Percentiles rank a stretch among this genome's conserved stretches.
These are phyloP conservation scores for Phytophthora cryptogea DNA, from an alignment of 352 stramenopile species.

Conservation along the genomic window DNA sequence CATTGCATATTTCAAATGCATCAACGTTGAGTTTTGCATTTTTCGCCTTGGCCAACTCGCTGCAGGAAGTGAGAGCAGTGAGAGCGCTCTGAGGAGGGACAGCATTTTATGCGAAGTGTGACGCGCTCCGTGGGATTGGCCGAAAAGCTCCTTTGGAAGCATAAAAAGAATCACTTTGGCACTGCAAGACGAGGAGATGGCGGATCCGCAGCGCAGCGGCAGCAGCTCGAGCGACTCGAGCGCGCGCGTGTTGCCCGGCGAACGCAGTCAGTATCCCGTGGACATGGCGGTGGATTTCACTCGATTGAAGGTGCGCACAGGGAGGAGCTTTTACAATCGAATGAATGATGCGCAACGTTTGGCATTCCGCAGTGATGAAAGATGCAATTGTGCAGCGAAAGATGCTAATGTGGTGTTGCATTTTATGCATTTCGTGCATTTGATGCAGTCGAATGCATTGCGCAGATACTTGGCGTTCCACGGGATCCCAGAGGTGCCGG, in stretches of 20 bases:
- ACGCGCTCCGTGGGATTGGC: constrained; percentile 15
- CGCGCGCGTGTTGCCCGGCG: constrained; percentile 25
- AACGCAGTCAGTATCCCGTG: constrained; percentile 58
- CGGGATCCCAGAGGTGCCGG: constrained; percentile 50
- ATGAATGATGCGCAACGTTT: neutral
- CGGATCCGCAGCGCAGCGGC: constrained; percentile 33
- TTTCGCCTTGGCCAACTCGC: too few species aligned
- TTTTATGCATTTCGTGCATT: constrained; percentile 19
- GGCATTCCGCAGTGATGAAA: neutral
- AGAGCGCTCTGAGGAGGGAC: constrained; percentile 6
- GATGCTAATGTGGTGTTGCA: constrained; percentile 10
- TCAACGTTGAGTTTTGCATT: too few species aligned
- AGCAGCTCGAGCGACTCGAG: constrained; percentile 9
- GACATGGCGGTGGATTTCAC: constrained; percentile 76
- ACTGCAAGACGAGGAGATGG: constrained; percentile 25
- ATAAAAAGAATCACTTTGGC: constrained; percentile 26
- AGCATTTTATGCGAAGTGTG: constrained; percentile 6
- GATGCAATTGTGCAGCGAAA: neutral
- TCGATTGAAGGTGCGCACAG: constrained; percentile 51
- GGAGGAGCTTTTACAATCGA: neutral
- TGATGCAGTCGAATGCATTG: constrained; percentile 53
- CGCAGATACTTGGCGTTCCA: constrained; percentile 74
- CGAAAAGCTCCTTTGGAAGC: constrained; percentile 15
- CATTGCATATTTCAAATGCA: too few species aligned
- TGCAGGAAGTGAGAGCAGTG: neutral